Base-by-base conservation (phyloP, 768 basidiomycete genomes). In the Agaricus sinodeliciosus region DNA sequence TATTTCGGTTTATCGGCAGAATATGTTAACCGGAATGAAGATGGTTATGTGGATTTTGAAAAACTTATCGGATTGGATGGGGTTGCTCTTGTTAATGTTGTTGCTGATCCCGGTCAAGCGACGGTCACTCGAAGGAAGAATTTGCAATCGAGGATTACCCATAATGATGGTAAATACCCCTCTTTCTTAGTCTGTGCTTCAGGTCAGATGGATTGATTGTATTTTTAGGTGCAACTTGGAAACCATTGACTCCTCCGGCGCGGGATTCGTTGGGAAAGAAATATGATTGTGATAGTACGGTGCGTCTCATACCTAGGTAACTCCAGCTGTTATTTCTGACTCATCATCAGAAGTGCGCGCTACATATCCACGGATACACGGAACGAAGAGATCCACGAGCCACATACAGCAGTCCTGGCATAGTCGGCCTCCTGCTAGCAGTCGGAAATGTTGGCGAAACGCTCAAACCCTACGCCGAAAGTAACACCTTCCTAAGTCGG, bases 21-120 rank as follows among this genome's bases (percentile, higher is more conserved):
- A 59, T 78, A 93, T 60, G 96, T 90, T 51, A 98, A 98, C 66
- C 80, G 96, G n/a, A 86, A 99, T 64, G 71, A 80, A 0, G 64
- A 71, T 0, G 96, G 96, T 4, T 98, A 79, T 62, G 94, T 93
- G 28, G 95, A 99, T 66, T 99, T 98, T 59, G 96, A 99, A 72
- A 99, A 98, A 75, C 87, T 97, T 78, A 81, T 88, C 51, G 94
- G 94, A 9, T 69, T 99, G 45, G 94, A 98, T 65, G 96, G 96
- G 0, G 95, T 99, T 57, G 95, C 95, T 4, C 69, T 99, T 43
- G 79, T 94, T 59, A 99, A 99, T 62, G 62, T 97, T 35, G 92
- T 99, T 6, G 69, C 85, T 5, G 96, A 98, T 62, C 77, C 91
- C 0, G 71, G 75, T 0, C 84, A 91, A 45, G 93, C 94, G 0